Conservation (phyloP, 1,139 yeast genomes). For the Sugiyamaella paludigena region DNA sequence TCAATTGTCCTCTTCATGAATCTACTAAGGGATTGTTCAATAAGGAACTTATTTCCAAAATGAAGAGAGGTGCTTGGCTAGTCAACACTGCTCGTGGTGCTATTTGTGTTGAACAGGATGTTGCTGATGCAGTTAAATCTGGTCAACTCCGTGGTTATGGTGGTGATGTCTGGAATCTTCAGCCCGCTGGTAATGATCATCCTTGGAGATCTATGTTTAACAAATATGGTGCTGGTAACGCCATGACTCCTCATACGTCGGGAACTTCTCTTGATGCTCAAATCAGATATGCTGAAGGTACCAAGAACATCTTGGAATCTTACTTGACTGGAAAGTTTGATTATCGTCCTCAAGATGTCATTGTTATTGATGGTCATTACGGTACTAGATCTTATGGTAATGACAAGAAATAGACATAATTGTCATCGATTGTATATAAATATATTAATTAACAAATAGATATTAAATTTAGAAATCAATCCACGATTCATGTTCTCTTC, state of each 20-base stretch:
- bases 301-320: conserved; percentile 58
- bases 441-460: too few species aligned
- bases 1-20: conserved; percentile 75
- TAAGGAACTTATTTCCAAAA: conserved; percentile 62
- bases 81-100: conserved; percentile 86
- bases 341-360: conserved; percentile 71
- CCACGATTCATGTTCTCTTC: too few species aligned
- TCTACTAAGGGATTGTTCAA: conserved; percentile 64
- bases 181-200: conserved; percentile 72
- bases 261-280: conserved; percentile 82
- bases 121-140: conserved; percentile 65
- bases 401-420: too few species aligned
- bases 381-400: conserved; percentile 70
- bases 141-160: conserved; percentile 77
- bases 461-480: too few species aligned
- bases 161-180: conserved; percentile 80
- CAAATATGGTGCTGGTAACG: conserved; percentile 69
- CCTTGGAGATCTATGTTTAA: conserved; percentile 72
- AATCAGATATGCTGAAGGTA: conserved; percentile 67
- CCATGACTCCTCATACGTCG: conserved; percentile 79
- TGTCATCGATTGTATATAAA: too few species aligned
- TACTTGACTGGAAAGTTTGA: conserved; percentile 61
- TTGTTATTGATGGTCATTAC: conserved; percentile 68
- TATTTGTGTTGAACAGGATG: conserved; percentile 66
- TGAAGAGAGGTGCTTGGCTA: conserved; percentile 72